Evolutionary conservation across 1,284 basidiomycete species (phyloP), one percentile per base, ranked within the genome.

Genomic region (Ceratobasidium sp.): DNA sequence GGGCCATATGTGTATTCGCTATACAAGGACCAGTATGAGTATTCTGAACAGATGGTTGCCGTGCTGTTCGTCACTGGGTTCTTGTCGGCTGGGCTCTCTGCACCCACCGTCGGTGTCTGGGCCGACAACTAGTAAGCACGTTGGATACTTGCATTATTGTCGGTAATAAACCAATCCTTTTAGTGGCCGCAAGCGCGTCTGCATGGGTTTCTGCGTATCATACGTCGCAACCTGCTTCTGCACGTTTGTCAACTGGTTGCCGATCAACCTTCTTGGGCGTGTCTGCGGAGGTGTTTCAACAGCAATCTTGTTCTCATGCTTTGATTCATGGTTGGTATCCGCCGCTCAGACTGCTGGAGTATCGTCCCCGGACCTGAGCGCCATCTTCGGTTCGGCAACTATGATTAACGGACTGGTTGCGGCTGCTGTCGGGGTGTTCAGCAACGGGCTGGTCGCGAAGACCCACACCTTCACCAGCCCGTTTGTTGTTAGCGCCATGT

Each of bases 1-100:
- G 90, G 90, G 0, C 90, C 90, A 29, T 92, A 92, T 77, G 84
- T 91, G 0, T 92, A 92, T 79, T 90, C 89, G 24, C 82, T 92
- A 0, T 92, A 92, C 80, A 84, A 85, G 63, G 89, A 91, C 63
- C 89, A 92, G 78, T 91, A 92, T 76, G 82, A 80, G 2, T 88
- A 89, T 78, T 83, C 88, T 0, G 90, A 91, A 79, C 82, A 88
- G 43, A 81, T 87, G 29, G 89, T 92, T 11, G 90, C 90, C 1
- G 79, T 89, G 24, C 82, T 92, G 37, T 92, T 92, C 78, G 89
- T 92, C 9, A 90, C 88, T 0, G 90, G 91, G 0, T 92, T 92
- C 80, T 79, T 90, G 56, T 89, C 89, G 31, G 91, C 89, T 5
- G 91, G 88, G 1, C 72, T 91, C 4, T 85, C 87, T 4, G 90